These are phyloP conservation scores for Friedmanniomyces endolithicus DNA, from an alignment of 495 filamentous ascomycete species.

Conservation along the genomic window DNA sequence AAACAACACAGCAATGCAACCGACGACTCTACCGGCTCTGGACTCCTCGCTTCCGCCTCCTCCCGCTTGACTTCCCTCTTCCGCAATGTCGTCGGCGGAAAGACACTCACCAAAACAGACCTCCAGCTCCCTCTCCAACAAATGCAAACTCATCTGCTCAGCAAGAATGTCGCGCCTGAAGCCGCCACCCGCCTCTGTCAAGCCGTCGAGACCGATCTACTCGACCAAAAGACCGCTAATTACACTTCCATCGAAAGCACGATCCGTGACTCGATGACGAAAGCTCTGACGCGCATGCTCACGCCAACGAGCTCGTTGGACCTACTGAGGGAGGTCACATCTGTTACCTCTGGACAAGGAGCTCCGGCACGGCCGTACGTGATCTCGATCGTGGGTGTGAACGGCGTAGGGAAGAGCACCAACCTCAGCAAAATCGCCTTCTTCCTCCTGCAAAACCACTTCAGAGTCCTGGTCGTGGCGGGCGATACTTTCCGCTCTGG, in stretches of 20 bases:
- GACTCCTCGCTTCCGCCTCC: slow-evolving; percentile 63
- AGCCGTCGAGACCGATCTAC: slow-evolving; percentile 74
- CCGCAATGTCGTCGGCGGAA: slow-evolving; percentile 87
- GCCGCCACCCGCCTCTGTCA: slow-evolving; percentile 85
- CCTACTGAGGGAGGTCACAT: slow-evolving; percentile 81
- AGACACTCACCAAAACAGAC: slow-evolving; percentile 74
- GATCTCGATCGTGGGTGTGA: slow-evolving; percentile 94
- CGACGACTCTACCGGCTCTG: slow-evolving; percentile 18
- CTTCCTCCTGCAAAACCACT: slow-evolving; percentile 92
- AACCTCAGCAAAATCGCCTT: slow-evolving; percentile 95
- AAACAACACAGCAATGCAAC: slow-evolving; percentile 33
- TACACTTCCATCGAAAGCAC: slow-evolving; percentile 80
- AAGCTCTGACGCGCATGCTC: slow-evolving; percentile 82
- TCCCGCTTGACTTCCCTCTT: slow-evolving; percentile 76
- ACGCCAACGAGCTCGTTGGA: slow-evolving; percentile 92
- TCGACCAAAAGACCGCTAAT: slow-evolving; percentile 81
- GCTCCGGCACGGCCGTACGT: slow-evolving; percentile 78
- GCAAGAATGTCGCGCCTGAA: slow-evolving; percentile 93
- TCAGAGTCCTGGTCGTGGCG: slow-evolving; percentile 86
- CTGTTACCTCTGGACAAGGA: slow-evolving; percentile 51
- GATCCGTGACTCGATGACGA: slow-evolving; percentile 73
- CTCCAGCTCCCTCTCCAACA: slow-evolving; percentile 82
- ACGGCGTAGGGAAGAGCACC: slow-evolving; percentile 95
- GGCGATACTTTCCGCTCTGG: slow-evolving; percentile 97
- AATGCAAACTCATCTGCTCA: slow-evolving; percentile 89